Conservation (phyloP, 2,329 filamentous ascomycete genomes). For the Phaeomoniella chlamydospora region DNA sequence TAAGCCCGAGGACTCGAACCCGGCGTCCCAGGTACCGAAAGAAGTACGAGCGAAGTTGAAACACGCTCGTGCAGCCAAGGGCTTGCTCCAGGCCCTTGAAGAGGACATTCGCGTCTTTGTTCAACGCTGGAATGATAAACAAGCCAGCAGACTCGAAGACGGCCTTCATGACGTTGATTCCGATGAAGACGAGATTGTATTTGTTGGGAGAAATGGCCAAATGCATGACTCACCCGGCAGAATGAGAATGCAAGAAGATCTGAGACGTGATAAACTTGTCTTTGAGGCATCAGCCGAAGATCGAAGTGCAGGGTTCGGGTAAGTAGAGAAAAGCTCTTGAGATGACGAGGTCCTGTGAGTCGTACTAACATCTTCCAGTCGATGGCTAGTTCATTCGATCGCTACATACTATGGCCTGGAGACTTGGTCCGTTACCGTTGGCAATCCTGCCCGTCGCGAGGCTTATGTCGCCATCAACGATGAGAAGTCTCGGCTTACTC, state of each 20-base stretch:
- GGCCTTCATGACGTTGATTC: conserved; percentile 24
- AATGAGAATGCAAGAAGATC: conserved; percentile 33
- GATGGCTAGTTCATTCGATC: conserved; percentile 87
- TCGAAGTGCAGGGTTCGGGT: conserved; percentile 69
- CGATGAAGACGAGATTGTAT: conserved; percentile 76
- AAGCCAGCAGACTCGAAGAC: conserved; percentile 30
- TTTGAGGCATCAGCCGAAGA: conserved; percentile 69
- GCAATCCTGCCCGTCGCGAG: conserved; percentile 56
- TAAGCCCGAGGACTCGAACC: conserved; percentile 9
- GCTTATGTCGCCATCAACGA: conserved; percentile 61
- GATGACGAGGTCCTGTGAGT: no score
- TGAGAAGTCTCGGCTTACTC: conserved; percentile 24
- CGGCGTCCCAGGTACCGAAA: conserved; percentile 46
- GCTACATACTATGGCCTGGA: conserved; percentile 81
- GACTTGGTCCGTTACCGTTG: conserved; percentile 55
- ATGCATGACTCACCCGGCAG: conserved; percentile 44
- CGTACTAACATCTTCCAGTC: conserved; percentile 33
- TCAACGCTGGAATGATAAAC: conserved; percentile 40
- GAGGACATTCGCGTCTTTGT: conserved; percentile 70
- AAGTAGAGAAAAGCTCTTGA: no score
- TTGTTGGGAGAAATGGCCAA: conserved; percentile 57
- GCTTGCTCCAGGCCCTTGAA: conserved; percentile 71
- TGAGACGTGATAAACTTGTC: conserved; percentile 54
- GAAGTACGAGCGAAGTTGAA: conserved; percentile 72
- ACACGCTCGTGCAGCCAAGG: conserved; percentile 61